Evolutionary conservation across 2,329 filamentous ascomycete genomes (phyloP), one percentile per base, ranked within the genome.

Genomic region (Aspergillus chevalieri): DNA sequence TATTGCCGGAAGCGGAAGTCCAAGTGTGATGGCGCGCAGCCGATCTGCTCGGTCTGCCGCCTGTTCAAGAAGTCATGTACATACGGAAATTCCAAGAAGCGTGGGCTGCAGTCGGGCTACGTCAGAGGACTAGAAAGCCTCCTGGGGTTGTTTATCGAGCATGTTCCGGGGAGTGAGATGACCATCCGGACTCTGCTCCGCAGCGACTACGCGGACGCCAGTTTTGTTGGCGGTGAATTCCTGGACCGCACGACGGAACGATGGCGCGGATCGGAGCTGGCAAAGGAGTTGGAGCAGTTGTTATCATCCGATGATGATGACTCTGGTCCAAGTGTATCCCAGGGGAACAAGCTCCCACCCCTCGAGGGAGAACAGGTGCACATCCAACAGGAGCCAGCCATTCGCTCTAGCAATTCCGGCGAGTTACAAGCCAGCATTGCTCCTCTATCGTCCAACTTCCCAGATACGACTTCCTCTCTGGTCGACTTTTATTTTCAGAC

Each of bases 41-140:
- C 84, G 4, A 71, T 71, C 15, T 88, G 85, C 65, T 78, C 78
- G 39, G 82, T 83, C 6, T 88, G 85, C 67, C 44, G 43, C n/a
- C 38, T 46, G 22, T 49, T 51, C 3, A 49, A 50, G 19, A 52
- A 54, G 17, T 38, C 47, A 4, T 60, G 58, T 36, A 58, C 53
- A 6, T 61, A 61, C 43, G 28, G 56, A 17, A 53, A 47, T 14
- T 51, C 49, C 2, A 51, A 47, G 15, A 46, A 87, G 63, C 77
- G 86, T 52, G 86, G 86, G 2, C 80, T 89, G 14, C 84, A 85
- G 57, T 84, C 85, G n/a, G 86, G 86, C 15, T 87, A 88, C 60
- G 83, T 89, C 36, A 77, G 85, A 15, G 84, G 83, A 0, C 71
- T 89, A 15, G 86, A 89, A 65, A 69, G 84, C 19, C 77, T 81